Evolutionary conservation across 179 eudicot genomes (phyloP), one percentile per base, ranked within the genome.

Genomic region (Vitellaria paradoxa): DNA sequence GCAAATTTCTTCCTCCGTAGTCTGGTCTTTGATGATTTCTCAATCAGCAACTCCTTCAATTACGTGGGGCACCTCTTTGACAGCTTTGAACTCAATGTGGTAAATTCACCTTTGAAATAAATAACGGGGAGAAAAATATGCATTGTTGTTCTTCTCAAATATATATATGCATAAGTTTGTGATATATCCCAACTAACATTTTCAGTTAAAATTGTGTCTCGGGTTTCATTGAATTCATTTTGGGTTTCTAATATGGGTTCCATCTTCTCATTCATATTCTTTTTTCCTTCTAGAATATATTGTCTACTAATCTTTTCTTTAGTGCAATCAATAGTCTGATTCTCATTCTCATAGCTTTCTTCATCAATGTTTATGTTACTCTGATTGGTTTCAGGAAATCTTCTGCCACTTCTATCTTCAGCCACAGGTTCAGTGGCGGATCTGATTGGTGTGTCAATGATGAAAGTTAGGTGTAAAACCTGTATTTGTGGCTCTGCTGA

Each of bases 11-110:
- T 65, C 49, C 14, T 65, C 68, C 5, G 3, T 21, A 23, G 7
- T 23, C 47, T 79, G 47, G 66, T 73, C 73, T 73, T 79, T 73
- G 73, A 73, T 40, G 77, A 23, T 60, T 15, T 56, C 72, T 6
- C 14, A 59, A 56, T 62, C 81, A 15, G 37, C 64, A 55, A 23
- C 68, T 3, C 55, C 40, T 14, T 73, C 67, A 45, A 46, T 60
- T 45, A 45, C 66, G 53, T 40, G 15, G 60, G 65, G 37, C 37
- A 74, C 74, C 78, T 73, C 78, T 67, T 65, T 65, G 70, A 17
- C 23, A 56, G 23, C 56, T 17, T 18, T 5, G 11, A 56, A 59
- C 56, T 55, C 68, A 46, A 23, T 47, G 0, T 14, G 9, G 17
- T 53, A 26, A 42, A 42, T 42, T 1, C 45, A 42, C 45, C 23